Evolutionary conservation across 805 yeast genomes (phyloP), one percentile per base, ranked within the genome.

Genomic region (Candida sanyiensis): DNA sequence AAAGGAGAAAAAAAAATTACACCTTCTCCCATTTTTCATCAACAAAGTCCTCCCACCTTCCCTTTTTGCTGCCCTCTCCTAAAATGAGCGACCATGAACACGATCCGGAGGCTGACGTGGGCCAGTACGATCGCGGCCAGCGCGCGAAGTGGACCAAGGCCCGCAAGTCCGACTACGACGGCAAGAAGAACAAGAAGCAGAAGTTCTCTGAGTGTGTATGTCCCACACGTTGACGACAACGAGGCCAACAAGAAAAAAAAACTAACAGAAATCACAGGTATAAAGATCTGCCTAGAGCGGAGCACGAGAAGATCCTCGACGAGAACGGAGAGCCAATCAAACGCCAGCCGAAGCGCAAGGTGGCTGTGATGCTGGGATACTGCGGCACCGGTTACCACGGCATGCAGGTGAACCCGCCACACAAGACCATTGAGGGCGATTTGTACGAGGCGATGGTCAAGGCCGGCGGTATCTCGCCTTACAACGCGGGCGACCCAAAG

Each of bases 341-440:
- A 28, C 71, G 88, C 60, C 50, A 75, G 72, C 96, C 97, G 17
- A 89, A 89, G 70, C 75, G 77, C 52, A 89, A 89, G 57, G 96
- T 87, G 17, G 97, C 96, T 0, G 77, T 83, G 52, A 70, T 86
- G 77, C 70, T 89, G 48, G 97, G 97, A 5, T 89, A 89, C 64
- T 89, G 96, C 58, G 97, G 97, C 29, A 80, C 96, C 1, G 97
- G 97, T 0, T 89, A 89, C 63, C 93, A 85, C 59, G 97, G 97
- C 7, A 86, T 89, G 95, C 97, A 89, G 62, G 66, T 82, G 47
- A 89, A 88, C 57, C 94, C 95, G 2, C 94, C 89, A 15, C 76
- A 76, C 29, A 78, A 79, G 57, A 89, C 97, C 16, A 89, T 89
- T 48, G 97, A 89, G 62, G 93, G 89, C 11, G 96, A 85, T 35